phyloP scores from a whole-genome alignment of 106 monocot genomes.

The Vanilla planifolia region DNA sequence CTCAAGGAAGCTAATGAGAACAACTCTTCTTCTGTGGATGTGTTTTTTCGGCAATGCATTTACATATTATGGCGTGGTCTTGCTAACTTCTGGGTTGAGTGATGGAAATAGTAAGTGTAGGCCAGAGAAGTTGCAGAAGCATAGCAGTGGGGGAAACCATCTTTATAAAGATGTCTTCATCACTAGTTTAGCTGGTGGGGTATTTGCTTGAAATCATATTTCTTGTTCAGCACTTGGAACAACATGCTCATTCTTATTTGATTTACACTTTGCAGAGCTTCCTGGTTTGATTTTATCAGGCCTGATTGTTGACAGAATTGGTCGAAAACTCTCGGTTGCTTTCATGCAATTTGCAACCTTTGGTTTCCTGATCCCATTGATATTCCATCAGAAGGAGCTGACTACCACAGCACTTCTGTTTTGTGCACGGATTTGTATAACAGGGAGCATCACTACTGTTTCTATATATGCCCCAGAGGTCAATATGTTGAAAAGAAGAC shows the following conservation, averaged over 20 bases:
- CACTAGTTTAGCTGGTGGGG: constrained; percentile 66
- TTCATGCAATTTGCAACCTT: constrained; percentile 45
- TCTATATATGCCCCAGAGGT: constrained; percentile 90
- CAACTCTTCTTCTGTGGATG: constrained; percentile 77
- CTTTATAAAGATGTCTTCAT: constrained; percentile 71
- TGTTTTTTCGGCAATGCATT: constrained; percentile 78
- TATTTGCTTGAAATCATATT: too few relatives aligned
- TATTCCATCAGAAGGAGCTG: constrained; percentile 26
- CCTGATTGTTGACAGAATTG: constrained; percentile 51
- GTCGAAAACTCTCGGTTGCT: constrained; percentile 65
- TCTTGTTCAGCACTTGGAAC: too few relatives aligned
- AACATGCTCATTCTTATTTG: too few relatives aligned
- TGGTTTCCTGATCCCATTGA: constrained; percentile 52
- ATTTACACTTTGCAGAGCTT: constrained; percentile 39
- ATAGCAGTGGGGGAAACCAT: constrained; percentile 6
- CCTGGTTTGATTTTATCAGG: constrained; percentile 69
- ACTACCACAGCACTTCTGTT: constrained; percentile 54
- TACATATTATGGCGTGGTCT: constrained; percentile 70
- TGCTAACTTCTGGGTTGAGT: constrained; percentile 61
- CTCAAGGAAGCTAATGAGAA: constrained; percentile 41
- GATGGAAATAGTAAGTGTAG: constrained; percentile 16
- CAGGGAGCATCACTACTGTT: constrained; percentile 56
- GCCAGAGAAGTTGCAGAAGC: constrained; percentile 6
- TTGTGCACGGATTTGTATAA: constrained; percentile 65
- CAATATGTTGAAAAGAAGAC: constrained; percentile 17